These are phyloP conservation scores for Takashimella tepidaria DNA, from an alignment of 1,284 basidiomycete genomes.

Conservation along the genomic window DNA sequence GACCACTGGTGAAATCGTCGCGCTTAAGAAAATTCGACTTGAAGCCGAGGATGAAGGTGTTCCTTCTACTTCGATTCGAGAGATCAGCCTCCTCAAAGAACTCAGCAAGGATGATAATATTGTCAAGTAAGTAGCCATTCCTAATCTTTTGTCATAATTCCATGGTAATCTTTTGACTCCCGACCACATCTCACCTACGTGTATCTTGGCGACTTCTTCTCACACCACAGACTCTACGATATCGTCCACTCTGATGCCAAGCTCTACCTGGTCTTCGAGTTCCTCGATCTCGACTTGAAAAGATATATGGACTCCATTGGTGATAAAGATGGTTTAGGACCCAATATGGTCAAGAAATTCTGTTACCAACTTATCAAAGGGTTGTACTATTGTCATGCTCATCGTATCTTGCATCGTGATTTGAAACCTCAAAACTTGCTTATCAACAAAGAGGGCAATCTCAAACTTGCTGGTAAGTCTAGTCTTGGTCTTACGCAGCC, in stretches of 20 bases:
- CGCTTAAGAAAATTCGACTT: constrained; percentile 95
- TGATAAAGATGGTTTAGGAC: constrained; percentile 88
- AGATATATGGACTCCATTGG: constrained; percentile 99
- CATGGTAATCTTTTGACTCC: not conserved
- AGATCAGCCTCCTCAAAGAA: constrained; percentile 95
- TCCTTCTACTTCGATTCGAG: constrained; percentile 92
- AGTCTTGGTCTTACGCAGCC: constrained; percentile 1
- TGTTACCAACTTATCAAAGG: constrained; percentile 90
- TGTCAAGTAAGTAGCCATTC: constrained; percentile 63
- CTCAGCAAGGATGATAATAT: constrained; percentile 87
- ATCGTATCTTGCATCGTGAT: constrained; percentile 94
- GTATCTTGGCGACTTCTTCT: not conserved
- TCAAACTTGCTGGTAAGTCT: constrained; percentile 74
- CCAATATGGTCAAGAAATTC: constrained; percentile 73
- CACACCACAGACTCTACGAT: constrained; percentile 75
- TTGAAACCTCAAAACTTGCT: constrained; percentile 96
- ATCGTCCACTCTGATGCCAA: constrained; percentile 98
- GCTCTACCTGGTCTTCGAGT: constrained; percentile 97
- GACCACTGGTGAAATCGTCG: constrained; percentile 72
- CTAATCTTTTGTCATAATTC: too few species aligned
- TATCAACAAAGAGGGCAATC: constrained; percentile 93
- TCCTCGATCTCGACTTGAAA: constrained; percentile 96
- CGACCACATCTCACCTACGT: not conserved
- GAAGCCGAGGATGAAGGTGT: constrained; percentile 95
- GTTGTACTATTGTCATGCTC: constrained; percentile 97